Evolutionary conservation across 2,329 filamentous ascomycete species (phyloP).

Genomic region (Talaromyces amestolkiae): DNA sequence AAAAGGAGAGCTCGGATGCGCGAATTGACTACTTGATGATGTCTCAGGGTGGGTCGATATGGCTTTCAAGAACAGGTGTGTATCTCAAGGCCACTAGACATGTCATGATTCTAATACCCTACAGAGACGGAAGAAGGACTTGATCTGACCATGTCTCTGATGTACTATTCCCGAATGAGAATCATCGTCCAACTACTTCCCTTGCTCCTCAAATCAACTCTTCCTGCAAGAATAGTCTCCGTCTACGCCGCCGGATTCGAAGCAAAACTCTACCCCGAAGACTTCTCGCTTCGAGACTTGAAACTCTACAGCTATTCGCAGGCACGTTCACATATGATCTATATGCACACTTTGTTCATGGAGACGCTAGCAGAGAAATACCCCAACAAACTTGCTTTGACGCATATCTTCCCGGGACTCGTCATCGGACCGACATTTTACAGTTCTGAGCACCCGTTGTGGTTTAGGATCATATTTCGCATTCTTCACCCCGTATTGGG

Average conservation of each 20-base stretch:
- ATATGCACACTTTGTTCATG: slow-evolving; percentile 19
- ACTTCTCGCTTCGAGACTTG: slow-evolving; percentile 17
- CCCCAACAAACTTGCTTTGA: slow-evolving; percentile 6
- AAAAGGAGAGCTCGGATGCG: slow-evolving; percentile 10
- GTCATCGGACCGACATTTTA: slow-evolving; percentile 10
- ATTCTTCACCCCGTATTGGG: slow-evolving; percentile 9
- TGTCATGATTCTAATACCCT: background rate
- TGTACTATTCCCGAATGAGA: slow-evolving; percentile 19
- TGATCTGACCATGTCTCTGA: slow-evolving; percentile 17
- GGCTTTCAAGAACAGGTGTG: slow-evolving; percentile 11
- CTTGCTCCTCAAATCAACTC: slow-evolving; percentile 11
- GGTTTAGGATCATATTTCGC: slow-evolving; percentile 16
- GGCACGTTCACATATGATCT: slow-evolving; percentile 18
- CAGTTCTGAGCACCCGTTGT: slow-evolving; percentile 3
- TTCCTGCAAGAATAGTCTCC: slow-evolving; percentile 11
- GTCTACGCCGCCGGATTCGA: slow-evolving; percentile 17
- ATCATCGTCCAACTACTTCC: slow-evolving; percentile 12
- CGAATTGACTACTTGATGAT: slow-evolving; percentile 19
- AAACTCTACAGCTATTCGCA: slow-evolving; percentile 16
- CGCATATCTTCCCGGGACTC: slow-evolving; percentile 16
- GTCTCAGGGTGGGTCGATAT: slow-evolving; percentile 15
- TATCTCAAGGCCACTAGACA: background rate
- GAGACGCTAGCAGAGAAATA: slow-evolving; percentile 14
- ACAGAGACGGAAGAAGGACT: slow-evolving; percentile 18
- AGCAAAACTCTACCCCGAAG: slow-evolving; percentile 14